Evolutionary conservation across 2,329 filamentous ascomycete genomes (phyloP), one percentile per base, ranked within the genome.

Genomic region (Aspergillus fructus): DNA sequence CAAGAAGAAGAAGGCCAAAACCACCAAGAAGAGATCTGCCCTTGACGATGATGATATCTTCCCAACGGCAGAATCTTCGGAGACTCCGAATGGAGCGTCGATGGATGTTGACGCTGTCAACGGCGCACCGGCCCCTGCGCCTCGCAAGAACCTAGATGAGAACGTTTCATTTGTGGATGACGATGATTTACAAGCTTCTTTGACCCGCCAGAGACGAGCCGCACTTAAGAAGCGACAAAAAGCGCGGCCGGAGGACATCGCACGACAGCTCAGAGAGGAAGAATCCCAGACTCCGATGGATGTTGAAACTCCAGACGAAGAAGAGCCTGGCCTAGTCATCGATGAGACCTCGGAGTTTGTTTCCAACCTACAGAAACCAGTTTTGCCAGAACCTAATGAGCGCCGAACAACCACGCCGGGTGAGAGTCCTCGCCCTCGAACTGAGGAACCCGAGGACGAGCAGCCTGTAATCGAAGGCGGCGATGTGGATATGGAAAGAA

Each of bases 261-360:
- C 90, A 17, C 86, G 87, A 62, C 89, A 94, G 68, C 78, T 99
- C 40, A 79, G 82, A 58, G 85, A 90, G 69, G 87, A 90, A 55
- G 69, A 71, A 39, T 78, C 77, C 3, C 79, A 79, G 52, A 78
- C 77, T 1, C 76, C 78, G 9, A 78, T 83, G 68, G 87, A 86
- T 19, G 83, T 87, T 30, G 85, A 88, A 49, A 82, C 83, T 23
- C 77, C 82, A 3, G 78, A 84, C 3, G 79, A 81, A 42, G 80
- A 83, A 50, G 78, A 78, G 34, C 79, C 79, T 2, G 93, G 92
- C 1, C 79, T 99, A 2, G 84, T 97, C n/a, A 93, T 99, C 56
- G 93, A 97, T 59, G 94, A 97, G 70, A 96, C 93, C 0, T 92
- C 92, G 0, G 93, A 96, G 67, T 99, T 99, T 66, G 89, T 99